Percentiles rank a stretch among this genome's conserved stretches.
These are phyloP conservation scores for Gillenia trifoliata DNA, from an alignment of 306 rosid genomes.

Conservation along the genomic window DNA sequence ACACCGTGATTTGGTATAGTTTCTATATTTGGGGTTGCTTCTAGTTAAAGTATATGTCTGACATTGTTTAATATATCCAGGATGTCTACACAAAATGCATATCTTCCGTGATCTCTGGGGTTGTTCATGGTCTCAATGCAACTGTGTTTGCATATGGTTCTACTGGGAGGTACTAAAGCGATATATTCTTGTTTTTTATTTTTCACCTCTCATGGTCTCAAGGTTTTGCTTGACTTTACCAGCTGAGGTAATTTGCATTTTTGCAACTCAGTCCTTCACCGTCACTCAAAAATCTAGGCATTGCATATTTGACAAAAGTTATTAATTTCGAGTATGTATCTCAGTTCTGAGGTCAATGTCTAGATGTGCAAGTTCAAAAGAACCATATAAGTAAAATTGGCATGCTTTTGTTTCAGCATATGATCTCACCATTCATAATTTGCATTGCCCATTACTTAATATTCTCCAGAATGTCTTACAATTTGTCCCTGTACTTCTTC, in stretches of 20 bases:
- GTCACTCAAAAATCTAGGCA: not conserved
- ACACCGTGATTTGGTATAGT: not conserved
- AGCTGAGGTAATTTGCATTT: not conserved
- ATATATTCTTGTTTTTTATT: not conserved
- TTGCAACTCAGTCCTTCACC: not conserved
- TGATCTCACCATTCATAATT: not conserved
- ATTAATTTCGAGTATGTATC: not conserved
- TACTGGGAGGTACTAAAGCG: constrained; percentile 50
- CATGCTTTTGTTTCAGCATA: not conserved
- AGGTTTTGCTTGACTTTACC: not conserved
- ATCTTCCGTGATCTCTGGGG: constrained; percentile 46
- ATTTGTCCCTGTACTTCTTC: not conserved
- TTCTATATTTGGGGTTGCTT: not conserved
- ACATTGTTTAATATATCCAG: constrained; percentile 23
- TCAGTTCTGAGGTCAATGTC: not conserved
- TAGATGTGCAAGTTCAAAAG: not conserved
- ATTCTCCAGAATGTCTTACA: constrained; percentile 4
- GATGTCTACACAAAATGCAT: constrained; percentile 48
- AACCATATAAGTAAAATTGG: not conserved
- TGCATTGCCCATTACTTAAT: constrained; percentile 1
- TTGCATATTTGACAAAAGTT: not conserved
- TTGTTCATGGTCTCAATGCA: constrained; percentile 60
- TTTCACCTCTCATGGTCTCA: not conserved
- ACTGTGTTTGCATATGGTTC: constrained; percentile 66
- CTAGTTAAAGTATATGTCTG: not conserved